Evolutionary conservation across 2,329 filamentous ascomycete species (phyloP).

Genomic region (Xylaria sp.): DNA sequence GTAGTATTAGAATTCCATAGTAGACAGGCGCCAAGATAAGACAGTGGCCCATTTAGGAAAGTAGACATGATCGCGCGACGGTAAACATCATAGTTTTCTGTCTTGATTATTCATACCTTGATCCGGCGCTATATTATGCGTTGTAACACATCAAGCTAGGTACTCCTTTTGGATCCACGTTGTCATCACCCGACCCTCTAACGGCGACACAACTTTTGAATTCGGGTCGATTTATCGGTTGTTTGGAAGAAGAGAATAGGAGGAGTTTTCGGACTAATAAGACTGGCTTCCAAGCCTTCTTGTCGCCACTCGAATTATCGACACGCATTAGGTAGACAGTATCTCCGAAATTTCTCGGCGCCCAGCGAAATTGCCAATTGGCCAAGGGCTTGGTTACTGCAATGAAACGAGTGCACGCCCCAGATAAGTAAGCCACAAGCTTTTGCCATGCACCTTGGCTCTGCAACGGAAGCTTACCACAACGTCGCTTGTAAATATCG

Average conservation of each 20-base stretch:
- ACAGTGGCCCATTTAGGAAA: slow-evolving; percentile 26
- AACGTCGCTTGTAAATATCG: slow-evolving; percentile 29
- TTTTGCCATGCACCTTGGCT: slow-evolving; percentile 38
- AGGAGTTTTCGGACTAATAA: background rate
- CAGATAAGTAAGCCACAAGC: slow-evolving; percentile 29
- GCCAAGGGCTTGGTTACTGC: slow-evolving; percentile 37
- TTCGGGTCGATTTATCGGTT: background rate
- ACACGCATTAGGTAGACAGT: slow-evolving; percentile 8
- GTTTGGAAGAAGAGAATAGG: background rate
- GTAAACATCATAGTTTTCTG: slow-evolving; percentile 3
- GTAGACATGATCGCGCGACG: slow-evolving; percentile 15
- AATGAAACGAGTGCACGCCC: slow-evolving; percentile 24
- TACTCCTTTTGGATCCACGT: slow-evolving; percentile 19
- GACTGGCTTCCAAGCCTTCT: slow-evolving; percentile 1
- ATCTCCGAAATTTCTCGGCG: slow-evolving; percentile 34
- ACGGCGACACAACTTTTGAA: slow-evolving; percentile 1
- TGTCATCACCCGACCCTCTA: slow-evolving; percentile 17
- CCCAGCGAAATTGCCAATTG: slow-evolving; percentile 25
- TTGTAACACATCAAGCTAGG: slow-evolving; percentile 22
- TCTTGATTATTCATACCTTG: slow-evolving; percentile 11
- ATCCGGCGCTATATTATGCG: slow-evolving; percentile 23
- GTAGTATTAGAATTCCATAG: slow-evolving; percentile 10
- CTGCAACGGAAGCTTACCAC: slow-evolving; percentile 36
- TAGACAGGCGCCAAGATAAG: slow-evolving; percentile 13
- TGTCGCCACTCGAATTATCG: background rate